Base-by-base conservation (phyloP, 2,329 filamentous ascomycete genomes). In the Microascus cirrosus region DNA sequence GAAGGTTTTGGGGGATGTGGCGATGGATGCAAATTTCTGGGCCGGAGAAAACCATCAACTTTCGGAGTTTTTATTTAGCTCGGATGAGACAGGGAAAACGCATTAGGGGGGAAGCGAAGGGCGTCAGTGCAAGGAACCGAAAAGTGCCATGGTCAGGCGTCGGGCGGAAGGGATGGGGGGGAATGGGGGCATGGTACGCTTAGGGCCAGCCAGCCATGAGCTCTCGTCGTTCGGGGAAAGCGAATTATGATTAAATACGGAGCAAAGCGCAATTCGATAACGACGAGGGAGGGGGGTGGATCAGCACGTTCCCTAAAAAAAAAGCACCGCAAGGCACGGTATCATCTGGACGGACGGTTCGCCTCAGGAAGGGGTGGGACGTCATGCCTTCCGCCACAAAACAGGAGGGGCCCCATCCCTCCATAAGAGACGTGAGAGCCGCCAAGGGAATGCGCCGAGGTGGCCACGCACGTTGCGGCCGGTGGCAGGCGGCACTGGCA, bases 181-280 rank as follows among this genome's bases (percentile, higher is more conserved):
- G 45, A 22, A 22, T 22, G 20, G 18, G 45, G 45, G 45, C 45
- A 50, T 50, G 45, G 45, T 8, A 50, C 45, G 45, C 45, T 50
- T 53, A 18, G 18, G 48, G 4, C 28, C 48, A 28, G 32, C 39
- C 39, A 51, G 28, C 35, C 42, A 57, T 22, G 51, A 57, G 50
- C 52, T 48, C 15, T n/a, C 55, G 28, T 57, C 48, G 28, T 57
- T 53, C 48, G 28, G 45, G 55, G 36, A 32, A 32, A 51, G 28
- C 45, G 28, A 57, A 57, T 57, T 57, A 57, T 57, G 50, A 57
- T 57, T 57, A 57, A 56, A 57, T 32, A 57, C 55, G 55, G 55
- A 42, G 45, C 32, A 57, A 53, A 52, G 55, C 55, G 32, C 48
- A 39, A 25, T 57, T 39, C 35, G 55, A 28, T 22, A 36, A 35